Percentiles rank a stretch among this genome's conserved stretches.
phyloP scores from a whole-genome alignment of 345 rosid genomes.

The Eucalyptus brandiana region DNA sequence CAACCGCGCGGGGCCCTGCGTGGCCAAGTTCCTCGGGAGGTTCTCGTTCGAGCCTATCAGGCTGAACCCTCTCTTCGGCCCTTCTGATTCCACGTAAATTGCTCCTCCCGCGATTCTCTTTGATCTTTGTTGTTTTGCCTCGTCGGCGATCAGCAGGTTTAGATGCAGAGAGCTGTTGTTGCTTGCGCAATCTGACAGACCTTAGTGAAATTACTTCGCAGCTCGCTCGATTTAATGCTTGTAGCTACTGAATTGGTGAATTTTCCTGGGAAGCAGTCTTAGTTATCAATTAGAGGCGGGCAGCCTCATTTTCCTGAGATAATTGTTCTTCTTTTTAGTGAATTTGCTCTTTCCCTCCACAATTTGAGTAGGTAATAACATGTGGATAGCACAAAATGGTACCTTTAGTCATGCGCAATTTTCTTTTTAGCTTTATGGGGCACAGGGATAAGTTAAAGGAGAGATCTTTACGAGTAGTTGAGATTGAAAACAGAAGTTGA shows the following conservation, averaged over 20 bases:
- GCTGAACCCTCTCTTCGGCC: slow-evolving; percentile 79
- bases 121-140: not conserved
- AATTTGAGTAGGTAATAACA: not conserved
- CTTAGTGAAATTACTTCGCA: not conserved
- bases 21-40: slow-evolving; percentile 65
- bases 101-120: not conserved
- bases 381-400: not conserved
- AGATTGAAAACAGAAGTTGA: not conserved
- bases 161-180: not conserved
- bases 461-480: not conserved
- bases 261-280: not conserved
- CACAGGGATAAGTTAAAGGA: not conserved
- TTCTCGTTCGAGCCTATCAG: slow-evolving; percentile 76
- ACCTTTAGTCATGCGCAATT: not conserved
- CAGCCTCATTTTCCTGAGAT: not conserved
- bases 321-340: not conserved
- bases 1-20: slow-evolving; percentile 27
- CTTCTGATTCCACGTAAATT: slow-evolving; percentile 66
- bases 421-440: not conserved
- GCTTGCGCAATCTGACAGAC: not conserved
- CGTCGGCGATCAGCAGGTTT: not conserved
- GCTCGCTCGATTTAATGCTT: not conserved
- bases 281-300: not conserved
- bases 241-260: not conserved
- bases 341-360: not conserved